Base-by-base conservation (phyloP, 805 yeast genomes). In the Lachancea mirantina region DNA sequence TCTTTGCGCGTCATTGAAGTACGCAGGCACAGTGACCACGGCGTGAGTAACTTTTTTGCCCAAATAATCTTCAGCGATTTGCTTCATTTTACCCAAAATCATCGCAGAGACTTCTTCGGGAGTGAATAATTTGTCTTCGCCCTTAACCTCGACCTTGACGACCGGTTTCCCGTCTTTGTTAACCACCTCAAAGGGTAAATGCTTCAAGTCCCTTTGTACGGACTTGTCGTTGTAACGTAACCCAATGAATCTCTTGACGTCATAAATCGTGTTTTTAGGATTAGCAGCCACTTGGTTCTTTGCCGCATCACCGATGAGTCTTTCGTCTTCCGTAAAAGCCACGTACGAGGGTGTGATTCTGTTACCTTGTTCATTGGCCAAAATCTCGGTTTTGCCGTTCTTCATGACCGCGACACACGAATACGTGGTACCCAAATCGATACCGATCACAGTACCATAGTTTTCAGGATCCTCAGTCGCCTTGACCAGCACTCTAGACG, bases 361-460 rank as follows among this genome's bases (percentile, higher is more conserved):
- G 68, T 85, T 84, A 69, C 96, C 96, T 68, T 87, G 96, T 64
- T 87, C 96, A 57, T 87, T 87, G 44, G 96, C 95, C 45, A 87
- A 70, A 50, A 87, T 87, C 58, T 87, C 96, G 32, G 89, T 95
- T 55, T 87, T 73, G 53, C 88, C 94, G 49, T 78, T 75, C 52
- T 73, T 74, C 81, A 76, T 75, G 29, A 75, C 85, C 48, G 95
- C 96, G 36, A 88, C 96, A 77, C 96, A 88, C 2, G 96, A 87
- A 67, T 88, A 88, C 2, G 96, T 88, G 41, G 96, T 88, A 61
- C 98, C 98, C 67, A 89, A 74, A 70, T 89, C 97, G 57, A 89
- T 89, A 66, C 97, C 94, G 47, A 84, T 83, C 29, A 82, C 89
- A 38, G 71, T 73, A 38, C 80, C 80, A 41, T 74, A 74, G 42